Evolutionary conservation across 2,329 filamentous ascomycete genomes (phyloP).

Genomic region (Calonectria leucothoes): DNA sequence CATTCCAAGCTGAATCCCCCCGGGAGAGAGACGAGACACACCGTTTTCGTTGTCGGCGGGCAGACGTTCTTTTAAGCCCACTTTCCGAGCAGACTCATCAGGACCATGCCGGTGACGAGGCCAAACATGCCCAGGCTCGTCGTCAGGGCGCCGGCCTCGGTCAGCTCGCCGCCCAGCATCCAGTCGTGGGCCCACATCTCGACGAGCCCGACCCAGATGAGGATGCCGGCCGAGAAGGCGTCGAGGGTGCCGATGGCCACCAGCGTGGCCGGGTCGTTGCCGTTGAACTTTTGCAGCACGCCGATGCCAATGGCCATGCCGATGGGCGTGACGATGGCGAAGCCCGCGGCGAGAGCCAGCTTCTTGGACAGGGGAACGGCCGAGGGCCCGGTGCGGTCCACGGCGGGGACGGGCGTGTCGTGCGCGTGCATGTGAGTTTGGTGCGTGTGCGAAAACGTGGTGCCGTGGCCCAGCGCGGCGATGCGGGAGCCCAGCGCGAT

Average conservation of each 20-base stretch:
- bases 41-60: background rate
- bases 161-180: constrained; percentile 68
- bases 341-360: constrained; percentile 69
- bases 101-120: constrained; percentile 70
- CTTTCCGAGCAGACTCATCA: constrained; percentile 81
- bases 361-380: constrained; percentile 61
- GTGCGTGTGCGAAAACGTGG: constrained; percentile 31
- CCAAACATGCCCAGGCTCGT: constrained; percentile 63
- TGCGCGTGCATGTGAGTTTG: constrained; percentile 30
- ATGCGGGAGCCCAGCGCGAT: constrained; percentile 79
- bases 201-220: constrained; percentile 81
- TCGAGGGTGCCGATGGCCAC: constrained; percentile 80
- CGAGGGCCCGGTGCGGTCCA: constrained; percentile 29
- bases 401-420: constrained; percentile 29
- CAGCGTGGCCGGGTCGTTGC: constrained; percentile 75
- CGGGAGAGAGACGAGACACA: no score
- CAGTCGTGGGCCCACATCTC: constrained; percentile 85
- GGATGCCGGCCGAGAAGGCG: constrained; percentile 78
- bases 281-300: constrained; percentile 77
- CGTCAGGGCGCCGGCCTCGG: constrained; percentile 59
- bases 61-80: constrained; percentile 67
- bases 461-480: constrained; percentile 62
- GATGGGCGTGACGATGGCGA: constrained; percentile 78
- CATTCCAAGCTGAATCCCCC: background rate
- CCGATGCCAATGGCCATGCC: constrained; percentile 86